Evolutionary conservation across 2,329 filamentous ascomycete genomes (phyloP).

Genomic region (Ramularia endophylla): DNA sequence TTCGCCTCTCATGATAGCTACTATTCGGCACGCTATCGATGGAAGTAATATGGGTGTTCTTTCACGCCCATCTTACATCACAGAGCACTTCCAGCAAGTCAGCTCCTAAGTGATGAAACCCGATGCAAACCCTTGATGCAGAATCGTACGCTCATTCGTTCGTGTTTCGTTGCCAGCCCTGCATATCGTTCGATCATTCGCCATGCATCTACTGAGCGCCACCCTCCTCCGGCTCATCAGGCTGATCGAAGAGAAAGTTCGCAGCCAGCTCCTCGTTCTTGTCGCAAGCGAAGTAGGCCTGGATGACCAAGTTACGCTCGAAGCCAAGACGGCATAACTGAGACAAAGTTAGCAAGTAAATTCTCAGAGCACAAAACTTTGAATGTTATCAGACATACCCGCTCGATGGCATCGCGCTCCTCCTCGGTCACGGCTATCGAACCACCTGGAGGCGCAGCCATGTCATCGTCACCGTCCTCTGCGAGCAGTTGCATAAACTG

Average conservation of each 20-base stretch:
- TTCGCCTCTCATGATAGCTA: no score
- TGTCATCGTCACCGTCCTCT: constrained; percentile 77
- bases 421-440: constrained; percentile 93
- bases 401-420: constrained; percentile 93
- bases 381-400: constrained; percentile 63
- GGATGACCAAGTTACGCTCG: constrained; percentile 85
- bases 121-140: constrained; percentile 8
- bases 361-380: constrained; percentile 1
- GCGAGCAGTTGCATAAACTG: constrained; percentile 87
- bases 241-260: constrained; percentile 97
- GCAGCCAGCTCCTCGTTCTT: constrained; percentile 99
- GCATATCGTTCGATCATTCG: no score
- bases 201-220: constrained; percentile 1
- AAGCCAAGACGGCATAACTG: constrained; percentile 92
- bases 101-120: constrained; percentile 2
- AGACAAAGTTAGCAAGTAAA: constrained; percentile 12
- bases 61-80: neutral
- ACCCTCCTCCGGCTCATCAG: constrained; percentile 57
- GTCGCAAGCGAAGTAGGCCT: constrained; percentile 98
- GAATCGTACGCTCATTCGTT: constrained; percentile 4
- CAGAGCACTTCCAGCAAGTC: constrained; percentile 2
- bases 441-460: constrained; percentile 76
- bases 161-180: constrained; percentile 1
- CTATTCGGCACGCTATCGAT: no score
- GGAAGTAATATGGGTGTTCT: no score